Evolutionary conservation across 73 alveolate species (phyloP), one percentile per base, ranked within the genome.

Genomic region (Paramecium tetraurelia): DNA sequence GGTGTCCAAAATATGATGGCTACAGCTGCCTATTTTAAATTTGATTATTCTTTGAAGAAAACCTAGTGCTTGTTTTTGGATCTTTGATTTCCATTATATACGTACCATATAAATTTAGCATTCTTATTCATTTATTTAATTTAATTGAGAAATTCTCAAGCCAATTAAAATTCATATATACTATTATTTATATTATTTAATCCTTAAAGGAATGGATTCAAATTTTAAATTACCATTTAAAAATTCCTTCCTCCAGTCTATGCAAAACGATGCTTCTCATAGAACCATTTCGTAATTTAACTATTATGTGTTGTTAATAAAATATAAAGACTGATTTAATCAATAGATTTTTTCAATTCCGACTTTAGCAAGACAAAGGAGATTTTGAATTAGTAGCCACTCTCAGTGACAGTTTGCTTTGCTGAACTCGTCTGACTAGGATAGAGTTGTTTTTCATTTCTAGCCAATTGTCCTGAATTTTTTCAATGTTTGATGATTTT

Each of bases 1-100:
- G 84, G 84, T 31, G 84, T 63, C 84, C 84, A 63, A 63, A 63
- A 63, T 27, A 63, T 63, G 6, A 63, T 11, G 2, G 84, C 84
- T 27, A 63, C 84, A 12, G 84, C 84, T 4, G 84, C 84, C 9
- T 63, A 27, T n/a, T 63, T 63, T 33, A 63, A 31, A 63, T 63
- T 33, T 63, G n/a, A 27, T 12, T 63, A 7, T 3, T 27, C 84
- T 27, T 33, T 63, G n/a, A 63, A 63, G 50, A 63, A 33, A 31
- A 63, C 84, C 31, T 63, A 21, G 7, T 63, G 84, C 24, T 63
- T 63, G 9, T 63, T 63, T 27, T 63, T 27, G 31, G 84, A 50
- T 63, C 24, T 63, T 33, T 63, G 29, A 18, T 33, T 31, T 14
- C 84, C 84, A 63, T 63, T 63, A 33, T 31, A 63, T 31, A 63